Percentiles rank a stretch among this genome's conserved stretches.
Conservation (phyloP, 1,284 basidiomycete genomes). For the Rhodotorula glutinis region DNA sequence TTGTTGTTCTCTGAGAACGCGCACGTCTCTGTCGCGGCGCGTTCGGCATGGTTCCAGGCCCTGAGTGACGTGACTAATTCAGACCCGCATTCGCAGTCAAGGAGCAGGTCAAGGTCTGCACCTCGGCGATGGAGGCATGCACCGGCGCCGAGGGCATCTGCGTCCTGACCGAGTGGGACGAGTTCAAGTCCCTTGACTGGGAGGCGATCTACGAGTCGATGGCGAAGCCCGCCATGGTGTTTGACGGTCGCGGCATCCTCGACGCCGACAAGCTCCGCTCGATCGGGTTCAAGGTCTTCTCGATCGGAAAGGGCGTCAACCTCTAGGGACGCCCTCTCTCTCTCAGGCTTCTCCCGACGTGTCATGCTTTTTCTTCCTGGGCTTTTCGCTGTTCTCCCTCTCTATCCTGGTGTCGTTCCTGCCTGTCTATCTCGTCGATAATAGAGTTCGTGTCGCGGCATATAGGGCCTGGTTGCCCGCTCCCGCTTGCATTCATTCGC, state of each 20-base stretch:
- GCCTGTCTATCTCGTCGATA: too few relatives aligned
- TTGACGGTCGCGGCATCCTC: conserved; percentile 84
- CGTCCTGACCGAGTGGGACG: conserved; percentile 83
- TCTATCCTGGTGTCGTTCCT: too few relatives aligned
- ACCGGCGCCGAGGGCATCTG: conserved; percentile 86
- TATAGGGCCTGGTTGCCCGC: too few relatives aligned
- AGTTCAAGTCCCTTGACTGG: conserved; percentile 93
- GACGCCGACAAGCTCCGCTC: conserved; percentile 72
- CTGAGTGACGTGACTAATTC: neutral
- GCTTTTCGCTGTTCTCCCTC: too few relatives aligned
- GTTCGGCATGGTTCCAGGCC: too few relatives aligned
- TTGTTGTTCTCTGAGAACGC: too few relatives aligned
- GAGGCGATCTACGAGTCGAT: conserved; percentile 74
- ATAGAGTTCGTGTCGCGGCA: too few relatives aligned
- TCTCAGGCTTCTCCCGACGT: neutral
- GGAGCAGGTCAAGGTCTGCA: conserved; percentile 76
- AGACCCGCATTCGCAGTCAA: conserved; percentile 56
- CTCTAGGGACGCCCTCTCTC: conserved; percentile 5
- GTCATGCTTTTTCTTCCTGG: too few relatives aligned
- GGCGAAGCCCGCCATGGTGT: conserved; percentile 94
- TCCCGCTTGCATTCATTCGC: too few relatives aligned
- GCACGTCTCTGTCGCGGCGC: too few relatives aligned
- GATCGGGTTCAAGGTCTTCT: conserved; percentile 86
- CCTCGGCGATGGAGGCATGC: conserved; percentile 80
- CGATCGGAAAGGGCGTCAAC: conserved; percentile 46